Percentiles rank a stretch among this genome's conserved stretches.
phyloP scores from a whole-genome alignment of 805 yeast species.

The Ogataea chonburiensis region DNA sequence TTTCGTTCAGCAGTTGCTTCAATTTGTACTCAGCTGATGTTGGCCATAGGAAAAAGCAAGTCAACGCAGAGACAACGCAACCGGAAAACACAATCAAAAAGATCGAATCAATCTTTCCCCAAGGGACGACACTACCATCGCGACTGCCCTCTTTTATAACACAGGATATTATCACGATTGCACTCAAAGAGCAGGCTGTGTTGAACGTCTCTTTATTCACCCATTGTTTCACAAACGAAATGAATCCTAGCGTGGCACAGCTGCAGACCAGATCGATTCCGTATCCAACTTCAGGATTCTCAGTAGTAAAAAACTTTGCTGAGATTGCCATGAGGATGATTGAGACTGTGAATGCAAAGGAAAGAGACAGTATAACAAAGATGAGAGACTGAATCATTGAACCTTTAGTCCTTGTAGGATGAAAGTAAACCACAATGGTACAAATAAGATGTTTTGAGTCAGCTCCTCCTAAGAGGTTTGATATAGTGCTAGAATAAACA shows the following conservation, averaged over 20 bases:
- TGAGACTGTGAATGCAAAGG: constrained; percentile 53
- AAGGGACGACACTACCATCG: constrained; percentile 57
- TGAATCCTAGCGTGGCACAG: constrained; percentile 57
- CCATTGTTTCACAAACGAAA: constrained; percentile 68
- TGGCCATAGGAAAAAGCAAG: constrained; percentile 68
- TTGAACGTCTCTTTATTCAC: constrained; percentile 69
- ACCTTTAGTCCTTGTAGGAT: constrained; percentile 76
- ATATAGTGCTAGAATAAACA: constrained; percentile 56
- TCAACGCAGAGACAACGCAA: constrained; percentile 51
- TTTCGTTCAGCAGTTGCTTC: constrained; percentile 46
- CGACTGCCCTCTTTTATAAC: constrained; percentile 71
- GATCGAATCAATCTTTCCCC: constrained; percentile 50
- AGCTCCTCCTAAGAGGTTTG: constrained; percentile 54
- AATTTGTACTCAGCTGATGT: constrained; percentile 50
- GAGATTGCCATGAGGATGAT: constrained; percentile 52
- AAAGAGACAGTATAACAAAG: constrained; percentile 55
- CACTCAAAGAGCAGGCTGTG: constrained; percentile 77
- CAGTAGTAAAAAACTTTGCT: constrained; percentile 38
- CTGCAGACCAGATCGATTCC: constrained; percentile 52
- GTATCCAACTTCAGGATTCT: constrained; percentile 46
- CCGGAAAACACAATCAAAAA: constrained; percentile 62
- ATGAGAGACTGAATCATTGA: constrained; percentile 73
- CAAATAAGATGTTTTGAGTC: constrained; percentile 82
- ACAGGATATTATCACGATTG: constrained; percentile 67
- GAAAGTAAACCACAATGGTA: constrained; percentile 82